Base-by-base conservation (phyloP, 768 basidiomycete genomes). In the Boletus tomentosulus region DNA sequence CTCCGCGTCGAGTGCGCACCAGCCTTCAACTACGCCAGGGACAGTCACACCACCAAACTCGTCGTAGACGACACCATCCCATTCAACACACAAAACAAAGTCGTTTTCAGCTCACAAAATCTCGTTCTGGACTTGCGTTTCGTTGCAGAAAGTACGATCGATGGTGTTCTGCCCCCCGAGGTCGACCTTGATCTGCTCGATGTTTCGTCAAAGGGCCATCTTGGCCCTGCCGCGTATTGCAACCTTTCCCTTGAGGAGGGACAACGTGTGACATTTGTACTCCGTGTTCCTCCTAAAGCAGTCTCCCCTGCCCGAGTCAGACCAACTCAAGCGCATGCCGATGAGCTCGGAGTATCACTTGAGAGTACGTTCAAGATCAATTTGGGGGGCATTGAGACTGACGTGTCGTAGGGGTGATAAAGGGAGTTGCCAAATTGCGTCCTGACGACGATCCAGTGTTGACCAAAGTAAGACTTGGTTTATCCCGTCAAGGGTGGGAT, bases 1-100 rank as follows among this genome's bases (percentile, higher is more conserved):
- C 76, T 96, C 50, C 78, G 82, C 53, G 79, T 98, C 70, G 91
- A 98, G 73, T 94, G 92, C 62, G 92, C 92, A 0, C 96, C 96
- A 0, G 96, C 94, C 0, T 99, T 99, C 82, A 87, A 97, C 70
- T 99, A 99, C 62, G 94, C 92, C 1, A 79, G 88, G 12, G 79
- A 84, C 46, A 46, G 75, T 3, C 96, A 98, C 69, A 80, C 76
- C 8, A 87, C 88, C 1, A 67, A 76, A 28, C 74, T 84, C 59
- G 58, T 83, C 50, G 63, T 73, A 16, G 83, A 86, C 62, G 60
- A 77, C 63, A 73, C 79, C 45, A 45, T 75, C 70, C 60, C 71
- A 28, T 71, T 50, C 6, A 58, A 57, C n/a, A 59, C 60, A 24
- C 83, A 83, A 44, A 69, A 78, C 37, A 89, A 85, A 56, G 87